Base-by-base conservation (phyloP, 352 stramenopile genomes). In the Globisporangium megalacanthum region DNA sequence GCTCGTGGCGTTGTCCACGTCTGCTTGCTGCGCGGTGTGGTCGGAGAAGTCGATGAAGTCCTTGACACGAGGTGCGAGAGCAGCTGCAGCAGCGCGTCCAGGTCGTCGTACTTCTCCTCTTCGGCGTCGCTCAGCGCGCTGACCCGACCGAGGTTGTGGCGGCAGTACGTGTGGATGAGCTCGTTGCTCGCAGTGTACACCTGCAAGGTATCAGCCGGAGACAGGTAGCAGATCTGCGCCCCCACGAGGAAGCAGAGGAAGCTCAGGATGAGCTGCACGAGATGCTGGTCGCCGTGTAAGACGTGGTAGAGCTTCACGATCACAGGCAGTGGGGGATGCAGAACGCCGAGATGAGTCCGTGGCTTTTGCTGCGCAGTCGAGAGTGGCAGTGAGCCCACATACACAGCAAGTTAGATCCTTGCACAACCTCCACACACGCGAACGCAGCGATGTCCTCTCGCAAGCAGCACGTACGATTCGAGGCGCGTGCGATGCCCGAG, bases 11-110 rank as follows among this genome's bases (percentile, higher is more conserved):
- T 72, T 66, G n/a, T 71, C 79, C 19, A 81, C 71, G 14, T 88
- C 78, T 1, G 70, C 61, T 10, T 79, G 70, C 8, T 89, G 73
- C 14, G 75, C 72, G 0, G 73, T 89, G 52, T 80, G 68, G 49
- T 94, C 83, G 0, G 85, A 86, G 57, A 93, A 94, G 50, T 94
- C 83, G 56, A 94, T 91, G 29, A 92, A 90, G 39, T 93, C 85
- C 44, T 93, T 94, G 75, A 72, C 1, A 93, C 78, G 11, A 94
- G 59, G 58, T 92, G 79, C 36, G 80, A 92, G 10, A 94, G 68
- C 36, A 94, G 67, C 33, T 85, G 83, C 20, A 94, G 66, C 35
- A 94, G 68, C 25, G 83, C 76, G 35, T 89, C 62, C 35, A 94
- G 37, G 62, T 92, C 83, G 4, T 69, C 65, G 52, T 89, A 94